These are phyloP conservation scores for Yarrowia phangngaensis DNA, from an alignment of 805 yeast species.

Conservation along the genomic window DNA sequence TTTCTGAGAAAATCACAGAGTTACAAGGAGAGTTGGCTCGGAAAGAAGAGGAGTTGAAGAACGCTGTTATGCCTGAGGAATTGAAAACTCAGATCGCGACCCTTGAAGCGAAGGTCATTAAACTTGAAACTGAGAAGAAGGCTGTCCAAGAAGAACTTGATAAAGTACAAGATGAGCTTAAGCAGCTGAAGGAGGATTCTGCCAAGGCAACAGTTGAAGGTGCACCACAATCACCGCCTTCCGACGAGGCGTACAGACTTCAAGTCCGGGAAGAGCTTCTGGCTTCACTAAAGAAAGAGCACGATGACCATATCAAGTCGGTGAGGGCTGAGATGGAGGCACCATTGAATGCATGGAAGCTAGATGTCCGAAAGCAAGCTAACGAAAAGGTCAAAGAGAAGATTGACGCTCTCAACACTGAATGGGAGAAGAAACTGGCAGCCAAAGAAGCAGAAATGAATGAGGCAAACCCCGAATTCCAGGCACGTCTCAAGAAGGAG, in stretches of 20 bases:
- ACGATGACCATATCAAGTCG: slow-evolving; percentile 35
- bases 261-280: slow-evolving; percentile 33
- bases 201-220: slow-evolving; percentile 5
- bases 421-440: slow-evolving; percentile 4
- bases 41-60: slow-evolving; percentile 31
- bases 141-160: slow-evolving; percentile 24
- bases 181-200: slow-evolving; percentile 28
- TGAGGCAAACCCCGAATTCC: slow-evolving; percentile 40
- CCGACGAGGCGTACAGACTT: slow-evolving; percentile 29
- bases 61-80: slow-evolving; percentile 22
- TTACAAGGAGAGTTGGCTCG: slow-evolving; percentile 32
- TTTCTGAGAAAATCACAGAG: slow-evolving; percentile 33
- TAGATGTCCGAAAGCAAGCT: slow-evolving; percentile 4
- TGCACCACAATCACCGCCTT: slow-evolving; percentile 23
- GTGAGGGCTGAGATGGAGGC: slow-evolving; percentile 13
- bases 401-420: slow-evolving; percentile 1
- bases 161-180: slow-evolving; percentile 30
- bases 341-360: slow-evolving; percentile 1
- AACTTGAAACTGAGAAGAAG: slow-evolving; percentile 26
- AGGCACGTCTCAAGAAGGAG: slow-evolving; percentile 42
- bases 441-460: slow-evolving; percentile 6
- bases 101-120: slow-evolving; percentile 7
- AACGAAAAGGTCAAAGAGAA: slow-evolving; percentile 14
- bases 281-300: slow-evolving; percentile 39
- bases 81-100: slow-evolving; percentile 3